Evolutionary conservation across 345 rosid genomes (phyloP).

Genomic region (Citrus unshiu): DNA sequence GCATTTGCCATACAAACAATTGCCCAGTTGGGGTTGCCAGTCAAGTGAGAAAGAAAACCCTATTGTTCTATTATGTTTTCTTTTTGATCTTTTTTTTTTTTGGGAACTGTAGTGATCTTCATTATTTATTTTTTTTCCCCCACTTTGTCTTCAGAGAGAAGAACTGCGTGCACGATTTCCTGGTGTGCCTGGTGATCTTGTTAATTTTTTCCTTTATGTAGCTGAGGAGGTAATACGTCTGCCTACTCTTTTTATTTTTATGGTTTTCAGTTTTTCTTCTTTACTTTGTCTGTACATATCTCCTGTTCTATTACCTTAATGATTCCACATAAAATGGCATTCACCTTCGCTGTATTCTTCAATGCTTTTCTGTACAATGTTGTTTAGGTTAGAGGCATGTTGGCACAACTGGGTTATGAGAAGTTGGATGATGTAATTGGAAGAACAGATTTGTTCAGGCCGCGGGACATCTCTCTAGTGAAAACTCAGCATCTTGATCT

Average conservation of each 20-base stretch:
- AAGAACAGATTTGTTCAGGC: slow-evolving; percentile 68
- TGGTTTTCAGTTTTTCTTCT: no score
- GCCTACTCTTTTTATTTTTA: no score
- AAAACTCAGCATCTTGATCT: slow-evolving; percentile 99
- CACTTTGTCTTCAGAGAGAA: slow-evolving; percentile 58
- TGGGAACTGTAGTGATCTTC: slow-evolving; percentile 5
- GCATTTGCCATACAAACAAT: slow-evolving; percentile 99
- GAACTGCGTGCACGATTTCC: slow-evolving; percentile 98
- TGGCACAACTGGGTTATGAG: slow-evolving; percentile 89
- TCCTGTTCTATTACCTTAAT: not conserved
- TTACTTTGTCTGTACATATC: no score
- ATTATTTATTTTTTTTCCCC: not conserved
- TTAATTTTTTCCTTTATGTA: slow-evolving; percentile 35
- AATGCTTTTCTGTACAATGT: slow-evolving; percentile 11
- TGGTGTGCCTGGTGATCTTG: slow-evolving; percentile 99
- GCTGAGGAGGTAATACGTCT: no score
- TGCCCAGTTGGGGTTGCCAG: slow-evolving; percentile 99
- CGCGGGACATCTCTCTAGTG: slow-evolving; percentile 89
- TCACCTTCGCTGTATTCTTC: not conserved
- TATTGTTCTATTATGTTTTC: slow-evolving; percentile 8
- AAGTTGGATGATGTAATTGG: slow-evolving; percentile 91
- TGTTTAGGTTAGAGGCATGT: slow-evolving; percentile 85
- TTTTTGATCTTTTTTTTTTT: slow-evolving; percentile 1
- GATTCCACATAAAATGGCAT: not conserved
- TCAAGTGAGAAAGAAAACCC: slow-evolving; percentile 53